Conservation (phyloP, 169 alveolate genomes). For the Plasmodium fragile region DNA sequence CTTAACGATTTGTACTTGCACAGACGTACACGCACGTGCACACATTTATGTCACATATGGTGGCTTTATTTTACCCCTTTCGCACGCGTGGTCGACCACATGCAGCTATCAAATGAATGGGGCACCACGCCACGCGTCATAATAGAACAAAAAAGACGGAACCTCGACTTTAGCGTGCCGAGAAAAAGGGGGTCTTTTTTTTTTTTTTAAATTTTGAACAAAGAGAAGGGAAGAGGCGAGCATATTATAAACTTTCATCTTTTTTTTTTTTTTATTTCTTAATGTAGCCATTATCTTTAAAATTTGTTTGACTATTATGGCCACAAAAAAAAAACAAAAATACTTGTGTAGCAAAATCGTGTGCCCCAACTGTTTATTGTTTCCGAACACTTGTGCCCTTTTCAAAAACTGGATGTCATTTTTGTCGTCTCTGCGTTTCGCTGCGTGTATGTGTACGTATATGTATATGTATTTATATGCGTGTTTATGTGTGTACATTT, state of each 20-base stretch:
- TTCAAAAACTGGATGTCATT: background rate
- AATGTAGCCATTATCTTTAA: background rate
- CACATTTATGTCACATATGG: background rate
- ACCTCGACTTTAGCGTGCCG: background rate
- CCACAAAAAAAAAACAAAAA: conserved; percentile 3
- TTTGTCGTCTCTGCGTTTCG: background rate
- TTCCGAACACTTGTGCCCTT: background rate
- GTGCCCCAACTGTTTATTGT: conserved; percentile 14
- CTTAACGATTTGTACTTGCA: background rate
- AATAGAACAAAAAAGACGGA: background rate
- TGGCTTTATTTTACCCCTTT: background rate
- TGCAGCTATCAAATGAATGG: background rate
- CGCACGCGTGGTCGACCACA: background rate
- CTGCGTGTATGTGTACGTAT: background rate
- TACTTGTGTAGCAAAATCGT: background rate
- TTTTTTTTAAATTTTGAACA: background rate
- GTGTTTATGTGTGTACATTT: background rate
- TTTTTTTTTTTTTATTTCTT: background rate
- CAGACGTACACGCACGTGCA: background rate
- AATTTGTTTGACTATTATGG: background rate
- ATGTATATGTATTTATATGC: background rate
- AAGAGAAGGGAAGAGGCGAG: background rate
- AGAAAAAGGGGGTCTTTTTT: background rate
- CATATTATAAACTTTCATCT: background rate
- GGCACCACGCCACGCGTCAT: background rate